Conservation (phyloP, 2,329 filamentous ascomycete species). For the Nigrospora osmanthi region DNA sequence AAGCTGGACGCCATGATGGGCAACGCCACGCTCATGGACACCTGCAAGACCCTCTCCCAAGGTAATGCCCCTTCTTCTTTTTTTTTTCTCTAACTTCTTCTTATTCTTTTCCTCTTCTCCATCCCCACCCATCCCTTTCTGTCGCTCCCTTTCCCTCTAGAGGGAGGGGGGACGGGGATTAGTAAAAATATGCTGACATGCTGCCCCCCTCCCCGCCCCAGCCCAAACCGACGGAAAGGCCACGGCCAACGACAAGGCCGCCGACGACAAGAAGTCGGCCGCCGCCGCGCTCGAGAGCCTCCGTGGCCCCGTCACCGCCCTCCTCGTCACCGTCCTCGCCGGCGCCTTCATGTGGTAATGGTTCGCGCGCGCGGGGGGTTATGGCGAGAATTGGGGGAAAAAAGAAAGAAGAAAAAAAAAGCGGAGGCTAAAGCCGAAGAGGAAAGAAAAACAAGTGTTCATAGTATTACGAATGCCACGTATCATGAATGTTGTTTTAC, state of each 20-base stretch:
- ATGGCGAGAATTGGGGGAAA: too few relatives aligned
- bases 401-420: too few relatives aligned
- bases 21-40: slow-evolving; percentile 27
- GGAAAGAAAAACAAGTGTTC: too few relatives aligned
- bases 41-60: slow-evolving; percentile 15
- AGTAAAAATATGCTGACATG: not conserved
- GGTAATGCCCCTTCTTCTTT: not conserved
- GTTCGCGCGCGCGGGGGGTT: not conserved
- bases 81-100: not conserved
- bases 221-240: slow-evolving; percentile 1
- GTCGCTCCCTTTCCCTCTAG: too few relatives aligned
- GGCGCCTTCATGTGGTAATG: slow-evolving; percentile 3
- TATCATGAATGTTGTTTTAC: too few relatives aligned
- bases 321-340: slow-evolving; percentile 1
- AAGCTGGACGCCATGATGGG: slow-evolving; percentile 21
- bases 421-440: too few relatives aligned
- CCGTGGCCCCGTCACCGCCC: slow-evolving; percentile 2
- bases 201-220: not conserved
- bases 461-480: too few relatives aligned
- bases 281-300: slow-evolving; percentile 3
- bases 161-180: too few relatives aligned
- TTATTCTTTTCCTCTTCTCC: not conserved
- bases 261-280: slow-evolving; percentile 1
- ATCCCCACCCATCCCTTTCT: too few relatives aligned
- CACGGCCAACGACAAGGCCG: not conserved